A percentile compares a stretch with the other conserved stretches of the same genome.
These are phyloP conservation scores for Lichina pygmaea DNA, from an alignment of 495 filamentous ascomycete genomes.

Conservation along the genomic window DNA sequence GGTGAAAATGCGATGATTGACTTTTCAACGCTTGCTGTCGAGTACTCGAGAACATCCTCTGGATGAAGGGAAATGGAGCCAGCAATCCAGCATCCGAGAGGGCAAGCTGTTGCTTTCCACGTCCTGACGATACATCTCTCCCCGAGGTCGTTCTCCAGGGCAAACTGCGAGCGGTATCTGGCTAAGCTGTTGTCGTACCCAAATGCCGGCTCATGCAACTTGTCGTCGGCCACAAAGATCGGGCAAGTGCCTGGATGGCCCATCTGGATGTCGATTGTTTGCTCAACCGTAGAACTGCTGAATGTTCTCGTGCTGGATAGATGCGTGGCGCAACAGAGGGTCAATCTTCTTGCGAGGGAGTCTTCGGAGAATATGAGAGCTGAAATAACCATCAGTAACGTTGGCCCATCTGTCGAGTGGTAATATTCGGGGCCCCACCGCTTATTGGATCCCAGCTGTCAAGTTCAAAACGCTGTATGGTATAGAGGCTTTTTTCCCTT, in stretches of 20 bases:
- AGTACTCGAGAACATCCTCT: not conserved
- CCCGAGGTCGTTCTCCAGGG: not conserved
- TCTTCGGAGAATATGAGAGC: not conserved
- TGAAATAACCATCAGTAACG: not conserved
- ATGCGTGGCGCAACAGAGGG: not conserved
- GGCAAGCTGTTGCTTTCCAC: not conserved
- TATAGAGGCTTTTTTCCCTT: too few species aligned
- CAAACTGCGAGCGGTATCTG: not conserved
- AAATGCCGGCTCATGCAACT: not conserved
- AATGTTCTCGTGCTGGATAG: not conserved
- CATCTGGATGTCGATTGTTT: not conserved
- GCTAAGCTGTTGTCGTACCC: not conserved
- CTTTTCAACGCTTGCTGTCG: not conserved
- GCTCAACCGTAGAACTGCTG: not conserved
- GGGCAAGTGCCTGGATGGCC: too few species aligned
- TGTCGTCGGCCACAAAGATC: too few species aligned
- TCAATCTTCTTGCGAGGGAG: not conserved
- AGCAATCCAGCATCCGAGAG: not conserved
- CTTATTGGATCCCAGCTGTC: not conserved
- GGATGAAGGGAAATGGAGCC: constrained; percentile 1
- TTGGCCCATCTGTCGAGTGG: not conserved
- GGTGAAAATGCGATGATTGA: not conserved
- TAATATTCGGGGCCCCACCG: not conserved
- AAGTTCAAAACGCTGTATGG: not conserved
- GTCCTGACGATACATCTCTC: not conserved